Conservation (phyloP, 176 grass and related monocot species). For the barley (Hordeum vulgare) region DNA sequence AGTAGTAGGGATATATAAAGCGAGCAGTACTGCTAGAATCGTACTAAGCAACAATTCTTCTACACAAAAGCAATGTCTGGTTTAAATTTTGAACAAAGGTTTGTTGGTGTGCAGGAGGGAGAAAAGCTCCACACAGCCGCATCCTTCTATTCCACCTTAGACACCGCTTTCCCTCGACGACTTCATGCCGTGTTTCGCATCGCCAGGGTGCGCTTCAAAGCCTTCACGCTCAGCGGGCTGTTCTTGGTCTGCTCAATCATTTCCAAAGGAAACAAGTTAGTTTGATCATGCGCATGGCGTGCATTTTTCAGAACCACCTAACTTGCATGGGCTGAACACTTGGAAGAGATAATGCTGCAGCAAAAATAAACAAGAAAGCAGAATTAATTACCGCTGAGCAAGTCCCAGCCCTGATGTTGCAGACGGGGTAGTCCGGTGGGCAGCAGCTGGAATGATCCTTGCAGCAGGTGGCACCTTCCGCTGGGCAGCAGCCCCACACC, state of each 20-base stretch:
- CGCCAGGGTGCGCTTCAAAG: constrained; percentile 51
- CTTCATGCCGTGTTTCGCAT: constrained; percentile 29
- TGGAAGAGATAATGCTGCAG: neutral
- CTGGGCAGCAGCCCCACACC: constrained; percentile 81
- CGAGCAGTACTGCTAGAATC: neutral
- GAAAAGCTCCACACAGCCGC: constrained; percentile 15
- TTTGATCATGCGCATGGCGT: neutral
- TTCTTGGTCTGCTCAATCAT: constrained; percentile 69
- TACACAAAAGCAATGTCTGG: constrained; percentile 1
- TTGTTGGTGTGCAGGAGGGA: neutral
- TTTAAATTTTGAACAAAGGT: constrained; percentile 16
- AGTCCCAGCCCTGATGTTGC: constrained; percentile 51
- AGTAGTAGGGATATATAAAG: neutral
- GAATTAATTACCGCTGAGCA: constrained; percentile 53
- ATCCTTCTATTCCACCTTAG: constrained; percentile 11
- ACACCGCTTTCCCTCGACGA: neutral
- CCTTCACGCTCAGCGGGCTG: constrained; percentile 59
- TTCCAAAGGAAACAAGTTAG: neutral
- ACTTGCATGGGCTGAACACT: neutral
- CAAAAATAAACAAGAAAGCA: neutral
- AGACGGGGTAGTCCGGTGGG: constrained; percentile 66
- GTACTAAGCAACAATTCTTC: neutral
- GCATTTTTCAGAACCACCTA: neutral
- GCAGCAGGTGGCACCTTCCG: constrained; percentile 72
- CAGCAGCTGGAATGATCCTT: constrained; percentile 82